Evolutionary conservation across 768 basidiomycete species (phyloP).

Genomic region (Exidia glandulosa): DNA sequence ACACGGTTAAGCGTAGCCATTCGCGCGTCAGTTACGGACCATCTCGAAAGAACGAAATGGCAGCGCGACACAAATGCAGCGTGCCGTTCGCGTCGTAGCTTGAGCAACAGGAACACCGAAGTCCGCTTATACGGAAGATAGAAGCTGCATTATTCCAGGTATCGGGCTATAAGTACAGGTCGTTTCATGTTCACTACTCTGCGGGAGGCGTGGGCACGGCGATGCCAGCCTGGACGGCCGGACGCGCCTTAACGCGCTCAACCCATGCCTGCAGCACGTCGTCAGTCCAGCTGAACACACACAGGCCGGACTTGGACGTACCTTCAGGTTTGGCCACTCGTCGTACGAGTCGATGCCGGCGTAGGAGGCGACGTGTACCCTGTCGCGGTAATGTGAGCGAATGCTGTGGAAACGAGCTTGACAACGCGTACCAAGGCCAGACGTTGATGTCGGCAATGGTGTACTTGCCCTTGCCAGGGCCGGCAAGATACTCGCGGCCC

Average conservation of each 20-base stretch:
- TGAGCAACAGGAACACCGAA: too few species aligned
- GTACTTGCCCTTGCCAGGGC: constrained; percentile 35
- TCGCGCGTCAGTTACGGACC: too few species aligned
- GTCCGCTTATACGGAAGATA: too few species aligned
- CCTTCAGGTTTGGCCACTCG: constrained; percentile 55
- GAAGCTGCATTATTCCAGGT: too few species aligned
- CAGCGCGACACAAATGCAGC: too few species aligned
- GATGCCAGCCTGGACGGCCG: constrained; percentile 24
- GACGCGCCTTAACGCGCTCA: constrained; percentile 25
- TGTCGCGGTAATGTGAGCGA: background rate
- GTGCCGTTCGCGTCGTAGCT: too few species aligned
- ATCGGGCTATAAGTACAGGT: too few species aligned
- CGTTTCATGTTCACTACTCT: too few species aligned
- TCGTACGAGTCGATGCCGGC: constrained; percentile 47
- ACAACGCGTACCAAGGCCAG: constrained; percentile 40
- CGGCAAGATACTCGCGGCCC: constrained; percentile 27
- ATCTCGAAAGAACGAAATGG: too few species aligned
- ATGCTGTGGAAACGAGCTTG: constrained; percentile 6
- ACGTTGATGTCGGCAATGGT: constrained; percentile 65
- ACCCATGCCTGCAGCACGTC: constrained; percentile 25
- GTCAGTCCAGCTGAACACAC: background rate
- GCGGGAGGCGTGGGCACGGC: too few species aligned
- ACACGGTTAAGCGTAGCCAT: too few species aligned
- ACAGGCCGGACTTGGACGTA: constrained; percentile 5
- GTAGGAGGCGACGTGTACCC: constrained; percentile 5